Evolutionary conservation across 257 asterid species (phyloP).

Genomic region (Rauvolfia tetraphylla): DNA sequence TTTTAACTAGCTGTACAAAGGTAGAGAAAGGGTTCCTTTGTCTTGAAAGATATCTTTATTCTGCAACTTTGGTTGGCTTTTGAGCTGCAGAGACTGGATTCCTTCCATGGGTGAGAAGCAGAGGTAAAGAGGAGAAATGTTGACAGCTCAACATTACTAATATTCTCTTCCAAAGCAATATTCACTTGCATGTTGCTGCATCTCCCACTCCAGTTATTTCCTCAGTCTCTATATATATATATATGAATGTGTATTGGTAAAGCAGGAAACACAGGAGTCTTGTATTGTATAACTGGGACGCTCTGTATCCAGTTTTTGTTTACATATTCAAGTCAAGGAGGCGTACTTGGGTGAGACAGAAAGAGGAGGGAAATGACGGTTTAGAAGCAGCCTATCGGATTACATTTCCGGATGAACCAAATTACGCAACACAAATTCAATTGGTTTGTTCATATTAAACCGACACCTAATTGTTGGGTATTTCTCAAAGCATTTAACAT

Average conservation of each 20-base stretch:
- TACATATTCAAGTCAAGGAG: no score
- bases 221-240: background rate
- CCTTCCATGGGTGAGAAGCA: constrained; percentile 66
- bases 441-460: no score
- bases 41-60: constrained; percentile 32
- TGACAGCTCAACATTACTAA: constrained; percentile 29
- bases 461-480: no score
- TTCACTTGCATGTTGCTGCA: constrained; percentile 53
- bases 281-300: no score
- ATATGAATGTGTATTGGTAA: no score
- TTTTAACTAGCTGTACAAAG: constrained; percentile 40
- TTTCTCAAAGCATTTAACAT: no score
- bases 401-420: background rate
- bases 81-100: constrained; percentile 30
- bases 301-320: no score
- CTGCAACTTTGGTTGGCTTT: constrained; percentile 22
- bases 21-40: constrained; percentile 55
- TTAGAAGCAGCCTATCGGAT: background rate
- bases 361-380: background rate
- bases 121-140: constrained; percentile 1
- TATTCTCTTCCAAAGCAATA: constrained; percentile 24
- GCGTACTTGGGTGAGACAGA: no score
- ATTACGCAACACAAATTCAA: background rate
- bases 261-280: no score
- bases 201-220: background rate